Evolutionary conservation across 345 rosid genomes (phyloP).

Genomic region (Mallotus nudiflorus): DNA sequence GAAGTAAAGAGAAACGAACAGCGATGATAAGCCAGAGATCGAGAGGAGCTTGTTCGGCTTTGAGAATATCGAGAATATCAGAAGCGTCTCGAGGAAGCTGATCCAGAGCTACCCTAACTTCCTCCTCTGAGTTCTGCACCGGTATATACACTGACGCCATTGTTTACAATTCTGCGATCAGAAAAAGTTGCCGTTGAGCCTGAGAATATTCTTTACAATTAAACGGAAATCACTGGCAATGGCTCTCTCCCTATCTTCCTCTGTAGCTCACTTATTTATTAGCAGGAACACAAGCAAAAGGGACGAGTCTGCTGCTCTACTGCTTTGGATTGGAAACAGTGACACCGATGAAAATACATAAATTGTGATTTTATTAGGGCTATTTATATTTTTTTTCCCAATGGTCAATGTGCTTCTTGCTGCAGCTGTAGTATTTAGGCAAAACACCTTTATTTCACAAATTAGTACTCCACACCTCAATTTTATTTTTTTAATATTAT

Average conservation of each 20-base stretch:
- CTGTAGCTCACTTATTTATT: not conserved
- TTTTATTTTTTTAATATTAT: too few species aligned
- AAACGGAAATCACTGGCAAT: not conserved
- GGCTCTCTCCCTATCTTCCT: not conserved
- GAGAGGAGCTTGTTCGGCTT: slow-evolving; percentile 99
- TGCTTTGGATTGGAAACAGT: too few species aligned
- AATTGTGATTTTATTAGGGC: too few species aligned
- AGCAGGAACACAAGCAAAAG: not conserved
- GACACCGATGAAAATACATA: too few species aligned
- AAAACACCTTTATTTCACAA: too few species aligned
- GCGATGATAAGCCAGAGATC: slow-evolving; percentile 98
- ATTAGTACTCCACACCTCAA: too few species aligned
- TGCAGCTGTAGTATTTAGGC: too few species aligned
- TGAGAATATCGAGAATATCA: slow-evolving; percentile 95
- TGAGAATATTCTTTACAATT: too few species aligned
- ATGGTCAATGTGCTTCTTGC: too few species aligned
- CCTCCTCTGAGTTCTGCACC: slow-evolving; percentile 99
- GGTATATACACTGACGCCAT: slow-evolving; percentile 95
- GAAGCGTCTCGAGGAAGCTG: slow-evolving; percentile 98
- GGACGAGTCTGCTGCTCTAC: not conserved
- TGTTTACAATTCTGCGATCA: not conserved
- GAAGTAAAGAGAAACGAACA: slow-evolving; percentile 36
- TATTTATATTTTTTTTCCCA: too few species aligned
- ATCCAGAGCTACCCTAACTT: slow-evolving; percentile 90
- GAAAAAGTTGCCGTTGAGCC: not conserved